Evolutionary conservation across 768 basidiomycete species (phyloP).

Genomic region (Leucocoprinus birnbaumii): DNA sequence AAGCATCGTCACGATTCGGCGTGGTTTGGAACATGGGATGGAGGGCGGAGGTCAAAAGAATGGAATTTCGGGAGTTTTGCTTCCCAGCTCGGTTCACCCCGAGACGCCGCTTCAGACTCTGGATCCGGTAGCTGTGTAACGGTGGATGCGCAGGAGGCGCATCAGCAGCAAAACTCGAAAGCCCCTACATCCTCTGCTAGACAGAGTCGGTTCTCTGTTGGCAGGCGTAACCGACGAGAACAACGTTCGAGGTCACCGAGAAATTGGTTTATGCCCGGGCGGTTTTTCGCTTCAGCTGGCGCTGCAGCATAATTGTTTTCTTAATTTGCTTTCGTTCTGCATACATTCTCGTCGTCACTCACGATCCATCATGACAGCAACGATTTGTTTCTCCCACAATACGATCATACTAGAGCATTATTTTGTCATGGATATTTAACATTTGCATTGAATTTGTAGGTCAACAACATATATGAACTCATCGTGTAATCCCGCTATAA

Average conservation of each 20-base stretch:
- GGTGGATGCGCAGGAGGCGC: conserved; percentile 14
- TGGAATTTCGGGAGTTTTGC: neutral
- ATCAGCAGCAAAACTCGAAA: conserved; percentile 15
- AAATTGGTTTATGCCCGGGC: conserved; percentile 54
- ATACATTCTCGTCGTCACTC: neutral
- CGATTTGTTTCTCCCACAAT: conserved; percentile 1
- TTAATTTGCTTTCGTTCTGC: neutral
- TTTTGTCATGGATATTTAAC: conserved; percentile 8
- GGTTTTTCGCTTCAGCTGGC: conserved; percentile 43
- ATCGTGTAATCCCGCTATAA: conserved; percentile 1
- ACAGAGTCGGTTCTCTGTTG: conserved; percentile 24
- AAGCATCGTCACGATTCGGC: neutral
- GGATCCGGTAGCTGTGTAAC: neutral
- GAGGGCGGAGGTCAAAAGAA: neutral
- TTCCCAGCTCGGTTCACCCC: conserved; percentile 9
- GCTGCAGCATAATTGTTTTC: conserved; percentile 19
- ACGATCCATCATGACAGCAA: conserved; percentile 4
- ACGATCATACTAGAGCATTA: conserved; percentile 14
- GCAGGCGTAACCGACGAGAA: conserved; percentile 9
- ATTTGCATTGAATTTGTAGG: neutral
- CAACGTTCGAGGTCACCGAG: conserved; percentile 33
- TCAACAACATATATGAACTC: conserved; percentile 3
- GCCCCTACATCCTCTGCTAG: conserved; percentile 15
- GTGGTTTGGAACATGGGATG: conserved; percentile 11
- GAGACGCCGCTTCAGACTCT: conserved; percentile 24